phyloP scores from a whole-genome alignment of 805 yeast species.

The Kluyveromyces dobzhanskii region DNA sequence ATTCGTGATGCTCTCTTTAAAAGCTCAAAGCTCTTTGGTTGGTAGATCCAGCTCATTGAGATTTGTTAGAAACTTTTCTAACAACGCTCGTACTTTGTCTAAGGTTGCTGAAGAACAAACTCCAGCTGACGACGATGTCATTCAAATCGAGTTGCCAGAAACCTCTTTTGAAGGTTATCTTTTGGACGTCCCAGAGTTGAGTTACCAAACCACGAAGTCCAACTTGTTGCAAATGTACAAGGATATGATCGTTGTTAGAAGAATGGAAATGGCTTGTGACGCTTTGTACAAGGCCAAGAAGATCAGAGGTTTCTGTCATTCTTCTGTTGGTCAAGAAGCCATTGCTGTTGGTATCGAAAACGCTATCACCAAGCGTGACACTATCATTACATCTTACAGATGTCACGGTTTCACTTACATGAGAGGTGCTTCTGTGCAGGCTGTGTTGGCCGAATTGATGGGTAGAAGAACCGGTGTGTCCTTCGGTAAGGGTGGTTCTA shows the following conservation, averaged over 20 bases:
- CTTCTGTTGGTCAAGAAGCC: constrained; percentile 98
- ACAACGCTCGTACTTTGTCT: constrained; percentile 13
- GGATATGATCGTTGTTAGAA: constrained; percentile 88
- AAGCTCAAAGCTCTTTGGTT: not conserved
- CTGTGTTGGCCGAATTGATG: constrained; percentile 90
- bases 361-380: constrained; percentile 78
- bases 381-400: constrained; percentile 94
- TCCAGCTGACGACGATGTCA: constrained; percentile 20
- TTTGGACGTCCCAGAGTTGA: constrained; percentile 62
- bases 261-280: constrained; percentile 99
- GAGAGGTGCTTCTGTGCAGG: constrained; percentile 90
- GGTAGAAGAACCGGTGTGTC: constrained; percentile 95
- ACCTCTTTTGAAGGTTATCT: constrained; percentile 79
- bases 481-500: constrained; percentile 98
- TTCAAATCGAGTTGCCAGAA: constrained; percentile 61
- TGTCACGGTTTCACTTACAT: constrained; percentile 97
- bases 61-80: constrained; percentile 10
- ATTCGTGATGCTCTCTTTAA: not conserved
- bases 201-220: constrained; percentile 72
- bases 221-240: constrained; percentile 86
- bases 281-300: constrained; percentile 97
- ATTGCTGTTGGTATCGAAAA: constrained; percentile 97
- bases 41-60: not conserved
- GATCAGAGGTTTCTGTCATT: constrained; percentile 98
- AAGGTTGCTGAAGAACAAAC: constrained; percentile 7